Conservation (phyloP, 208 protist genomes). For the Perkinsela sp. region DNA sequence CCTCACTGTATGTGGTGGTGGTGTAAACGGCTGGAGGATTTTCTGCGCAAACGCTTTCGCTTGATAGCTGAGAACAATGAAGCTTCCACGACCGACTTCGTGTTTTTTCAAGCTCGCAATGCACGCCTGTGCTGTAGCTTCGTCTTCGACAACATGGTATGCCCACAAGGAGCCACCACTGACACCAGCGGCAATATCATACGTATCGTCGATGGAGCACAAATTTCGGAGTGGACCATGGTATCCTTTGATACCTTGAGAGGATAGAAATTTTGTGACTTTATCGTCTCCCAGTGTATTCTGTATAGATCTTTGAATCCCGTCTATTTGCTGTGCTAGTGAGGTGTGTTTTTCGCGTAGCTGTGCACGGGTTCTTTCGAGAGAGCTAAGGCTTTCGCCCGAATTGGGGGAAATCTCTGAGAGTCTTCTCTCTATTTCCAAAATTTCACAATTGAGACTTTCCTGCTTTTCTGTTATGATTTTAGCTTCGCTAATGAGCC, state of each 20-base stretch:
- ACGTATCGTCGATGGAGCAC: slow-evolving; percentile 77
- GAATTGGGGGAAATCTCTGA: neutral
- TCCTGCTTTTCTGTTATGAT: neutral
- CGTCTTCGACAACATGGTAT: slow-evolving; percentile 89
- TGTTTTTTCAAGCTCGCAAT: slow-evolving; percentile 67
- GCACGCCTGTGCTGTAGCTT: slow-evolving; percentile 49
- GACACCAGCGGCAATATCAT: slow-evolving; percentile 90
- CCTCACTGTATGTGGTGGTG: slow-evolving; percentile 24
- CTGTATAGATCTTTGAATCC: slow-evolving; percentile 33
- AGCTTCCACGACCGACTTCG: slow-evolving; percentile 79
- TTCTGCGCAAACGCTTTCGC: slow-evolving; percentile 19
- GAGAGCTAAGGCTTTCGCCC: neutral
- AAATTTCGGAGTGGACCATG: slow-evolving; percentile 89
- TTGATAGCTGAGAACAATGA: slow-evolving; percentile 85
- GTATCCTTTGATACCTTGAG: slow-evolving; percentile 54
- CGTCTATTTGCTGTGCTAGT: slow-evolving; percentile 18
- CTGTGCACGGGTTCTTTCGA: neutral
- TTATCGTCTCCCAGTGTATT: slow-evolving; percentile 50
- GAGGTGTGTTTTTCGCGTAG: neutral
- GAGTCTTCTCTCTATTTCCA: neutral
- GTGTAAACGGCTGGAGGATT: slow-evolving; percentile 14
- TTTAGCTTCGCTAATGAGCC: neutral
- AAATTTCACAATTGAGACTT: neutral
- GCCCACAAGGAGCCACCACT: slow-evolving; percentile 70
- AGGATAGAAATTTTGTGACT: slow-evolving; percentile 43